Conservation (phyloP, 2,329 filamentous ascomycete species). For the Botrytis aclada region DNA sequence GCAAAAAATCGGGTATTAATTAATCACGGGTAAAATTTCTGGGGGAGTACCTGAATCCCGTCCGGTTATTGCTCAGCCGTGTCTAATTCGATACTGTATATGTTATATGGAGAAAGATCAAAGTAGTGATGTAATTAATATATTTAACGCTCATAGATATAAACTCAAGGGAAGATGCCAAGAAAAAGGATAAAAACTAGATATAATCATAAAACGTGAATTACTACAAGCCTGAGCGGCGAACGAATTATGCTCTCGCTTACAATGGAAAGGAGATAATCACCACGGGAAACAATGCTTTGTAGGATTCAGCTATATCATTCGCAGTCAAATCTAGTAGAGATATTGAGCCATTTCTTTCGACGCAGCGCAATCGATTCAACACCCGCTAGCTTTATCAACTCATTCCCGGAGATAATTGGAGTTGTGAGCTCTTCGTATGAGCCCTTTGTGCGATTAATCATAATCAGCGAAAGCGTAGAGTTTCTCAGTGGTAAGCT, state of each 20-base stretch:
- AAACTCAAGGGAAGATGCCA: rapidly evolving
- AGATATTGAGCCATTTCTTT: neutral
- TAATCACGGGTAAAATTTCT: neutral
- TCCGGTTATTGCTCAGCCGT: neutral
- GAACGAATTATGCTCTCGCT: neutral
- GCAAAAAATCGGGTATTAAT: neutral
- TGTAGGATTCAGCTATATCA: neutral
- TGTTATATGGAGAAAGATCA: no score
- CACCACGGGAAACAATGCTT: neutral
- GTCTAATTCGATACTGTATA: neutral
- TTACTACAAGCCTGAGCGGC: neutral
- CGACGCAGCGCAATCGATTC: neutral
- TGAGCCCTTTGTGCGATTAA: neutral
- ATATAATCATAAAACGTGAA: neutral
- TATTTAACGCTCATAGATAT: neutral
- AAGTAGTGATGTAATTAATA: neutral
- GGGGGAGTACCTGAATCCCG: neutral
- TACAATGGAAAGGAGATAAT: neutral
- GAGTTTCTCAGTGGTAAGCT: neutral
- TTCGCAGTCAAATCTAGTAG: neutral
- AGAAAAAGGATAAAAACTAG: neutral
- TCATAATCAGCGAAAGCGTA: neutral
- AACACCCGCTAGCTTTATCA: neutral
- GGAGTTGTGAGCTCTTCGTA: neutral
- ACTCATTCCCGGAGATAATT: neutral